phyloP scores from a whole-genome alignment of 2,329 filamentous ascomycete species.

The Fusarium torulosum region DNA sequence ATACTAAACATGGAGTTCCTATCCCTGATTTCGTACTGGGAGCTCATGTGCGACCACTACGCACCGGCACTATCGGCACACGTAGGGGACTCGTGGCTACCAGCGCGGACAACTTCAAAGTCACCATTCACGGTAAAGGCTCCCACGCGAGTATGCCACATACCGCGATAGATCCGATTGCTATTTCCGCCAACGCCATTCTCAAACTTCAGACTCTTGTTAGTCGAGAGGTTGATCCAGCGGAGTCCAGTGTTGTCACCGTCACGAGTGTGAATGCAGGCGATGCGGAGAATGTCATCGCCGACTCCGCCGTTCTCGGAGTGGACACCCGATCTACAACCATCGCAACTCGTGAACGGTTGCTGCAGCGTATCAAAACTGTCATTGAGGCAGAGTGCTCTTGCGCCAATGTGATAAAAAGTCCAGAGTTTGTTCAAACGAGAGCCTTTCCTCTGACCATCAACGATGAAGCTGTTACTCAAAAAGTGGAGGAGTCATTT shows the following conservation, averaged over 20 bases:
- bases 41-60: conserved; percentile 49
- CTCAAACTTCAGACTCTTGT: conserved; percentile 50
- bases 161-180: conserved; percentile 20
- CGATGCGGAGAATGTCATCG: conserved; percentile 59
- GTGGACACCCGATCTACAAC: conserved; percentile 57
- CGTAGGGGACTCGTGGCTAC: conserved; percentile 46
- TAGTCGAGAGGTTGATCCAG: conserved; percentile 49
- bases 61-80: conserved; percentile 51
- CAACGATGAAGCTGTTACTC: conserved; percentile 62
- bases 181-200: conserved; percentile 21
- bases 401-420: conserved; percentile 59
- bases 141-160: conserved; percentile 26
- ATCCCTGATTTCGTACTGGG: conserved; percentile 55
- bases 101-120: conserved; percentile 46
- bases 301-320: conserved; percentile 55
- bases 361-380: conserved; percentile 54
- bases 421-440: conserved; percentile 58
- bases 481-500: conserved; percentile 59
- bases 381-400: conserved; percentile 66
- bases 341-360: conserved; percentile 49
- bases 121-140: conserved; percentile 55
- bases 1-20: conserved; percentile 42
- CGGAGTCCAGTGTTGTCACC: conserved; percentile 59
- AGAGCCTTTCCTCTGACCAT: conserved; percentile 62
- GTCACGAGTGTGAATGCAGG: conserved; percentile 60